A percentile compares a stretch with the other conserved stretches of the same genome.
phyloP scores from a whole-genome alignment of 208 protist genomes.

The Angomonas deanei region DNA sequence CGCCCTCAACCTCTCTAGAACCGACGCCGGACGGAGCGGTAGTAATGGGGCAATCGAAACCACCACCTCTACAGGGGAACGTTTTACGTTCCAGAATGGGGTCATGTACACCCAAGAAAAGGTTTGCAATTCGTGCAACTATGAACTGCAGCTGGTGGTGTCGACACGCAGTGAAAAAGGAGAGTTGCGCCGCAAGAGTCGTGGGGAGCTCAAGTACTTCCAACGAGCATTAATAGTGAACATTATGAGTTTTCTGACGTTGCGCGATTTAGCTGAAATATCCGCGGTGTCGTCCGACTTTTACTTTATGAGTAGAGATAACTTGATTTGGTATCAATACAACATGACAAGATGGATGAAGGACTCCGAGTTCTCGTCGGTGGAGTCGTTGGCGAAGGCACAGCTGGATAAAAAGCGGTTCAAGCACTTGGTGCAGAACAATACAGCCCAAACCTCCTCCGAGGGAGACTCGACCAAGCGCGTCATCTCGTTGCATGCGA shows the following conservation, averaged over 20 bases:
- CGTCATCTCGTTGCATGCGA: conserved; percentile 77
- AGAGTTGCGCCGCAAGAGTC: conserved; percentile 57
- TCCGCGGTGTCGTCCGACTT: conserved; percentile 75
- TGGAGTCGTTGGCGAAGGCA: not conserved
- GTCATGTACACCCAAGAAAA: not conserved
- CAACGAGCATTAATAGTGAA: conserved; percentile 71
- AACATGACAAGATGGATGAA: conserved; percentile 64
- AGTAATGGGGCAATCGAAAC: not conserved
- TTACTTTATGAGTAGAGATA: conserved; percentile 83
- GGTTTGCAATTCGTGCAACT: conserved; percentile 63
- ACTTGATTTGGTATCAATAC: conserved; percentile 84
- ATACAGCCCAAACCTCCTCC: conserved; percentile 36
- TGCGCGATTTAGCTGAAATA: conserved; percentile 44
- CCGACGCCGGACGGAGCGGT: not conserved
- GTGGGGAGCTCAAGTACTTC: conserved; percentile 81
- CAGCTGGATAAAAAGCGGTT: not conserved
- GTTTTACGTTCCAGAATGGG: not conserved
- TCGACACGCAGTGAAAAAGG: conserved; percentile 58
- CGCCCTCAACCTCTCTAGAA: too few species aligned
- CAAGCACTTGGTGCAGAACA: conserved; percentile 9
- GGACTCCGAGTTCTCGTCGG: conserved; percentile 16
- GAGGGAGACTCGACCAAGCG: conserved; percentile 63
- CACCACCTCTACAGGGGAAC: not conserved
- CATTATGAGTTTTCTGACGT: conserved; percentile 58
- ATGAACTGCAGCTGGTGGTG: conserved; percentile 82